Percentiles rank a stretch among this genome's conserved stretches.
Evolutionary conservation across 2,329 filamentous ascomycete species (phyloP).

Genomic region (Drechslera avenae): DNA sequence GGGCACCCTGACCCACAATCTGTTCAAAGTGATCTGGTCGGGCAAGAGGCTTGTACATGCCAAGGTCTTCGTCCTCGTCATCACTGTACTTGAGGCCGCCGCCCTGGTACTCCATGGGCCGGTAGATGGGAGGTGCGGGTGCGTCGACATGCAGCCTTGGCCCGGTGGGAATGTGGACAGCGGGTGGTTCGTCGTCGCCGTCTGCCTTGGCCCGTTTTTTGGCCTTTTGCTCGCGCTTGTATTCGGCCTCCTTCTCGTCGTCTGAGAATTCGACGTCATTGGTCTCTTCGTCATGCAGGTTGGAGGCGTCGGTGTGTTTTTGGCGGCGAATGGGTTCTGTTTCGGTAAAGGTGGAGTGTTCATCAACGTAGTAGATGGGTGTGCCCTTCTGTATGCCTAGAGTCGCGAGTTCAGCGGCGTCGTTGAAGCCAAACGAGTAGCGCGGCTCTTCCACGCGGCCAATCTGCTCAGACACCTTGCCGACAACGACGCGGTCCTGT

Average conservation of each 20-base stretch:
- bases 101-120: slow-evolving; percentile 38
- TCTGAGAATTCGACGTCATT: slow-evolving; percentile 96
- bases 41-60: slow-evolving; percentile 56
- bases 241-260: slow-evolving; percentile 88
- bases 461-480: slow-evolving; percentile 81
- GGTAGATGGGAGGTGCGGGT: slow-evolving; percentile 22
- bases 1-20: slow-evolving; percentile 50
- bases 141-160: slow-evolving; percentile 26
- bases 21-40: slow-evolving; percentile 55
- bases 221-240: slow-evolving; percentile 66
- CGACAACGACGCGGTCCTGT: slow-evolving; percentile 75
- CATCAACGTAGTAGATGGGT: slow-evolving; percentile 77
- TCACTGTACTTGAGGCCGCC: slow-evolving; percentile 52
- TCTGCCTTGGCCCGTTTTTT: slow-evolving; percentile 55
- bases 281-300: slow-evolving; percentile 91
- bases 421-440: slow-evolving; percentile 80
- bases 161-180: slow-evolving; percentile 29
- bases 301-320: slow-evolving; percentile 93
- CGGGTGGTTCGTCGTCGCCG: slow-evolving; percentile 28
- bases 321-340: slow-evolving; percentile 77
- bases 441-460: slow-evolving; percentile 84
- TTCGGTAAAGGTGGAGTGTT: slow-evolving; percentile 82
- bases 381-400: slow-evolving; percentile 71
- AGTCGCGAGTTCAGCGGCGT: slow-evolving; percentile 68
- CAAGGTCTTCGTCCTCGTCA: slow-evolving; percentile 51